phyloP scores from a whole-genome alignment of 2,329 filamentous ascomycete genomes.

The Eurotiales sp. region DNA sequence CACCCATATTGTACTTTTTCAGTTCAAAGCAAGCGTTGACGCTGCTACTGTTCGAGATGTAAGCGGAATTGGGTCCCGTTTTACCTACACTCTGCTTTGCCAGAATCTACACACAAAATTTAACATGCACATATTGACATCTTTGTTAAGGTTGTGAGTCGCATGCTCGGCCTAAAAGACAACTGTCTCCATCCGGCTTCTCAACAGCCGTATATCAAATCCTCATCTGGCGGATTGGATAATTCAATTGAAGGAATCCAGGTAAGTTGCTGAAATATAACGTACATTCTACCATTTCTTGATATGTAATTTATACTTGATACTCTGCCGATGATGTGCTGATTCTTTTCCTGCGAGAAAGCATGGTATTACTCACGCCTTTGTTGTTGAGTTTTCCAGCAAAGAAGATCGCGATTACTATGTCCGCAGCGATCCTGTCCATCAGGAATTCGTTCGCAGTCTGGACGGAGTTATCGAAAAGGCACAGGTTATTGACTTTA shows the following conservation, averaged over 20 bases:
- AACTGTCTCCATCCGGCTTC: slow-evolving; percentile 59
- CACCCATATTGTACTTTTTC: slow-evolving; percentile 66
- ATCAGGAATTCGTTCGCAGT: slow-evolving; percentile 56
- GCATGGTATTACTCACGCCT: slow-evolving; percentile 65
- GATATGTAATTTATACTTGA: too few relatives aligned
- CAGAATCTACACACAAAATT: too few relatives aligned
- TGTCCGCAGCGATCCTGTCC: slow-evolving; percentile 60
- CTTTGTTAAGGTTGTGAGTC: slow-evolving; percentile 47
- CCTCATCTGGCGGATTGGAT: slow-evolving; percentile 57
- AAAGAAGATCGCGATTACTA: slow-evolving; percentile 67
- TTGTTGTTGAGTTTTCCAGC: slow-evolving; percentile 64
- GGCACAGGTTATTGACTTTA: slow-evolving; percentile 35
- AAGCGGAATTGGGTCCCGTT: slow-evolving; percentile 22
- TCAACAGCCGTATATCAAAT: slow-evolving; percentile 58
- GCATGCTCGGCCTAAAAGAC: slow-evolving; percentile 56
- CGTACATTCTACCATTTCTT: too few relatives aligned
- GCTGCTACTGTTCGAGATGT: slow-evolving; percentile 55
- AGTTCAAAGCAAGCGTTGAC: slow-evolving; percentile 55
- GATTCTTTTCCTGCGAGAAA: too few relatives aligned
- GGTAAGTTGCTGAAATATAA: too few relatives aligned
- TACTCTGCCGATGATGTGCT: too few relatives aligned
- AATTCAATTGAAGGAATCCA: slow-evolving; percentile 60
- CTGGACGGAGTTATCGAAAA: slow-evolving; percentile 30
- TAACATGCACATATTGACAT: not conserved
- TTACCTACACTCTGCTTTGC: too few relatives aligned